phyloP scores from a whole-genome alignment of 164 flowering plant genomes.

The Magnolia kwangsiensis region DNA sequence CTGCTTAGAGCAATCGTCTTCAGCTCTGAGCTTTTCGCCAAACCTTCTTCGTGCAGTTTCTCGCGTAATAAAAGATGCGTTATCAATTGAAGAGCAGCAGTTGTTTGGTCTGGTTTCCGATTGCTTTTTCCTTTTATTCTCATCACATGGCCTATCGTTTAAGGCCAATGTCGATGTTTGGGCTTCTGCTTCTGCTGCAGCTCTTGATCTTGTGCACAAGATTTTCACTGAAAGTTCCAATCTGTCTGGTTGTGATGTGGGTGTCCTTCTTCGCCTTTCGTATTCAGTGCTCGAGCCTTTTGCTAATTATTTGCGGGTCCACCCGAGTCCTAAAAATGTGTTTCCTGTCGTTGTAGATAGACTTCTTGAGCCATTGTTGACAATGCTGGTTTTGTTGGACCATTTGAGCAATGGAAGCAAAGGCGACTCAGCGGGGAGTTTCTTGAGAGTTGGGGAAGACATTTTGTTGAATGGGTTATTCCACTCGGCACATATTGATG shows the following conservation, averaged over 20 bases:
- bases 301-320: slow-evolving; percentile 58
- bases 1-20: slow-evolving; percentile 53
- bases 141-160: slow-evolving; percentile 45
- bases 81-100: slow-evolving; percentile 17
- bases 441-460: slow-evolving; percentile 48
- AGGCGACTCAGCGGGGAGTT: slow-evolving; percentile 19
- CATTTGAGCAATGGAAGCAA: slow-evolving; percentile 12
- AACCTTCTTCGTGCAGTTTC: slow-evolving; percentile 49
- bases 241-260: slow-evolving; percentile 18
- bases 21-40: slow-evolving; percentile 39
- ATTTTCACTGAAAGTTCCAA: slow-evolving; percentile 14
- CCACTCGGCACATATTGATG: slow-evolving; percentile 76
- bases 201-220: slow-evolving; percentile 41
- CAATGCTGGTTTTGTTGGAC: slow-evolving; percentile 34
- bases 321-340: slow-evolving; percentile 65
- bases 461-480: slow-evolving; percentile 67
- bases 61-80: slow-evolving; percentile 36
- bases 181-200: slow-evolving; percentile 39
- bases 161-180: slow-evolving; percentile 67
- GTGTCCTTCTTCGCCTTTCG: slow-evolving; percentile 33
- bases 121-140: slow-evolving; percentile 50
- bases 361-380: slow-evolving; percentile 68
- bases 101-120: slow-evolving; percentile 35
- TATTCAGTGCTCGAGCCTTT: slow-evolving; percentile 66
- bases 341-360: slow-evolving; percentile 63